Evolutionary conservation across 805 yeast species (phyloP).

Genomic region (Yamadazyma tumulicola): DNA sequence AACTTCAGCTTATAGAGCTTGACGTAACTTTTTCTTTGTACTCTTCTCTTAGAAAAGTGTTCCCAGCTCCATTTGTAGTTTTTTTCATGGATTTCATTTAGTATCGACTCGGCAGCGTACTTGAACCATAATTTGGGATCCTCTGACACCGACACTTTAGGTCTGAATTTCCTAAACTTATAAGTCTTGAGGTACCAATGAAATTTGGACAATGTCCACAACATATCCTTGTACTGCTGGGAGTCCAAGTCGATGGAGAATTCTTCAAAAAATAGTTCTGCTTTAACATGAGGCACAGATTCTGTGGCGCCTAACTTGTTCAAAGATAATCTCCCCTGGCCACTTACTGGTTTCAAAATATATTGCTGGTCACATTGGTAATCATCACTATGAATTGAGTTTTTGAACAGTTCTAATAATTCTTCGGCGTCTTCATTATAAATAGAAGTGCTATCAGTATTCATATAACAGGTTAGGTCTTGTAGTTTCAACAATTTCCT

Average conservation of each 20-base stretch:
- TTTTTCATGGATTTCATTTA: constrained; percentile 76
- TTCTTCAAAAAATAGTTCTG: constrained; percentile 80
- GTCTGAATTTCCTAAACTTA: constrained; percentile 69
- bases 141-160: constrained; percentile 49
- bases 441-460: constrained; percentile 58
- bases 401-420: constrained; percentile 43
- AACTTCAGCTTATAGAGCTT: constrained; percentile 62
- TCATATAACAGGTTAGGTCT: constrained; percentile 79
- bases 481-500: constrained; percentile 75
- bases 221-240: constrained; percentile 75
- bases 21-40: constrained; percentile 67
- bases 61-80: constrained; percentile 90
- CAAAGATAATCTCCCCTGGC: constrained; percentile 76
- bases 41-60: constrained; percentile 64
- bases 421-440: constrained; percentile 46
- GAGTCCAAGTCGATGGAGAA: constrained; percentile 84
- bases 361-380: constrained; percentile 39
- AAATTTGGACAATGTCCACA: constrained; percentile 77
- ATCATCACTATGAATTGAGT: constrained; percentile 5
- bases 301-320: constrained; percentile 77
- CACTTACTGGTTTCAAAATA: constrained; percentile 82
- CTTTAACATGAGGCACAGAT: constrained; percentile 60
- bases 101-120: constrained; percentile 75
- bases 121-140: constrained; percentile 78
- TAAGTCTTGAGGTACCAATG: constrained; percentile 76